phyloP scores from a whole-genome alignment of 169 alveolate species.

The Plasmodium knowlesi region DNA sequence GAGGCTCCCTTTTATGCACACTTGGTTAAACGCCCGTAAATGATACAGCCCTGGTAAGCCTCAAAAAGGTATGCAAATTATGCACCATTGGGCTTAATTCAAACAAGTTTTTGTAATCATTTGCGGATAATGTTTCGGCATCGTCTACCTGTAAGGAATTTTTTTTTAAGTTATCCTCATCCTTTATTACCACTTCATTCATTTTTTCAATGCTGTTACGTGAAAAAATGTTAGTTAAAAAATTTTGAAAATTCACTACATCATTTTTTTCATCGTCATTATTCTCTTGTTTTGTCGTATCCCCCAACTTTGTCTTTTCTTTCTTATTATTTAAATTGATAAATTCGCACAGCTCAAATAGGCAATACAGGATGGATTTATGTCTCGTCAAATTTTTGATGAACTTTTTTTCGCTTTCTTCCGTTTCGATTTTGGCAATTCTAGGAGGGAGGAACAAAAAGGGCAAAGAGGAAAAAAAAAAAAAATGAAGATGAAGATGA shows the following conservation, averaged over 20 bases:
- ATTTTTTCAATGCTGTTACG: constrained; percentile 38
- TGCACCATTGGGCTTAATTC: constrained; percentile 20
- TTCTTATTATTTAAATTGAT: constrained; percentile 24
- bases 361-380: constrained; percentile 53
- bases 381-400: constrained; percentile 42
- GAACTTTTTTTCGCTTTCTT: constrained; percentile 25
- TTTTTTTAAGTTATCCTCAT: constrained; percentile 49
- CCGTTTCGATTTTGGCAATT: constrained; percentile 27
- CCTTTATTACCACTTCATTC: constrained; percentile 28
- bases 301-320: constrained; percentile 34
- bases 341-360: constrained; percentile 61
- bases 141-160: not conserved
- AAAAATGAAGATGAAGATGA: not conserved
- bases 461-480: not conserved
- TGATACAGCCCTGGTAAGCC: constrained; percentile 33
- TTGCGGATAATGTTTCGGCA: not conserved
- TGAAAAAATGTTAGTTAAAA: constrained; percentile 47
- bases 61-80: constrained; percentile 33
- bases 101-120: constrained; percentile 41
- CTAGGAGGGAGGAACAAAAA: constrained; percentile 9
- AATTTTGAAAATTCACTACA: constrained; percentile 11
- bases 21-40: constrained; percentile 16
- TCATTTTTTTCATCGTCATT: constrained; percentile 52
- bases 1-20: not conserved
- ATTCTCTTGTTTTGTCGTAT: constrained; percentile 26